These are phyloP conservation scores for Candida railenensis DNA, from an alignment of 805 yeast genomes.

Conservation along the genomic window DNA sequence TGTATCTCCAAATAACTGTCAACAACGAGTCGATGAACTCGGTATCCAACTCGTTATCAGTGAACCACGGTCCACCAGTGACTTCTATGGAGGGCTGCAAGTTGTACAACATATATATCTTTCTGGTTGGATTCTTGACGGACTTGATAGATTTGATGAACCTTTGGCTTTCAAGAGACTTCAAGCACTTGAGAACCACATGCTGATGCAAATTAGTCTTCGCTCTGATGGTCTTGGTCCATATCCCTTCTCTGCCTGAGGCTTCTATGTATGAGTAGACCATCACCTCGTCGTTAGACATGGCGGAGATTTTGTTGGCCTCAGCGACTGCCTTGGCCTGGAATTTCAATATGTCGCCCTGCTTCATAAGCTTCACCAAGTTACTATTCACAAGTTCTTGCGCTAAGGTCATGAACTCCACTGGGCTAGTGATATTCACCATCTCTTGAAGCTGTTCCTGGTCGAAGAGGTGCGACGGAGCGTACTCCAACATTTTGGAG, in stretches of 20 bases:
- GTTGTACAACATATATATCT: slow-evolving; percentile 92
- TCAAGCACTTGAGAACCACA: slow-evolving; percentile 81
- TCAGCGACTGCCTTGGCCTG: slow-evolving; percentile 72
- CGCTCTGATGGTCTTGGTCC: slow-evolving; percentile 90
- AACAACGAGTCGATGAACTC: slow-evolving; percentile 86
- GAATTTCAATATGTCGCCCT: slow-evolving; percentile 66
- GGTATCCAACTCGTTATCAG: slow-evolving; percentile 90
- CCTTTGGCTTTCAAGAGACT: slow-evolving; percentile 74
- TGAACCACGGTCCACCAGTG: slow-evolving; percentile 99
- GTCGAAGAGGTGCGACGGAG: slow-evolving; percentile 51
- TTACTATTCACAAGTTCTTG: slow-evolving; percentile 57
- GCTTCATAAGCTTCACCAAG: slow-evolving; percentile 66
- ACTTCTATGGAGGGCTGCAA: slow-evolving; percentile 93
- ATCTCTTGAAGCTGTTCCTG: slow-evolving; percentile 67
- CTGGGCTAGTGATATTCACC: slow-evolving; percentile 40
- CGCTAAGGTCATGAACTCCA: slow-evolving; percentile 45
- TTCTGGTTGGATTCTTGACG: slow-evolving; percentile 90
- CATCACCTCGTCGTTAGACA: slow-evolving; percentile 87
- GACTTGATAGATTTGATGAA: slow-evolving; percentile 87
- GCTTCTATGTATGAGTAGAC: slow-evolving; percentile 90
- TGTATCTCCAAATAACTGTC: slow-evolving; percentile 84
- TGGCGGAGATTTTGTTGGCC: slow-evolving; percentile 71
- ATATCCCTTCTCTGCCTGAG: slow-evolving; percentile 90
- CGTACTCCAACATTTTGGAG: slow-evolving; percentile 55
- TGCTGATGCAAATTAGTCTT: slow-evolving; percentile 89